phyloP scores from a whole-genome alignment of 2,329 filamentous ascomycete genomes.

The Fusarium virguliforme region DNA sequence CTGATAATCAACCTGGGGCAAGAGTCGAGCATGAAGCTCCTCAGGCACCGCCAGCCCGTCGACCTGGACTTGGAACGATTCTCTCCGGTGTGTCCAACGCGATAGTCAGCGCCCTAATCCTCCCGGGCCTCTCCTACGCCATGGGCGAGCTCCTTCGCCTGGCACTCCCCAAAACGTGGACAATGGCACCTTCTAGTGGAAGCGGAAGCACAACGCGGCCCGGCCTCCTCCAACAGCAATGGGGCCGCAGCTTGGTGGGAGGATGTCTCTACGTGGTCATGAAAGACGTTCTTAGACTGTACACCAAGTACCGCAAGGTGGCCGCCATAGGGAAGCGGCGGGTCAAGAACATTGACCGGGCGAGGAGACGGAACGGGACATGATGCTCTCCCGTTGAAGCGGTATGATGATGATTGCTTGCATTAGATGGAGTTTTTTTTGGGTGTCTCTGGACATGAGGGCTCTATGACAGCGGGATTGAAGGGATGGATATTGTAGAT shows the following conservation, averaged over 20 bases:
- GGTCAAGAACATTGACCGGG: constrained; percentile 67
- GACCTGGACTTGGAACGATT: constrained; percentile 56
- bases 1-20: constrained; percentile 18
- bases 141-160: constrained; percentile 83
- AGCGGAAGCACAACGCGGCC: constrained; percentile 59
- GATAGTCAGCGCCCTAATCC: constrained; percentile 74
- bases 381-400: constrained; percentile 12
- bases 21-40: constrained; percentile 54
- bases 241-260: constrained; percentile 91
- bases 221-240: constrained; percentile 84
- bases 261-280: constrained; percentile 91
- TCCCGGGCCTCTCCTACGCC: constrained; percentile 84
- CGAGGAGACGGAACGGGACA: constrained; percentile 59
- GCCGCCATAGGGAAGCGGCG: constrained; percentile 69
- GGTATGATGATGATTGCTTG: constrained; percentile 20
- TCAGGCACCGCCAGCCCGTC: constrained; percentile 55
- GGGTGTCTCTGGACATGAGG: constrained; percentile 24
- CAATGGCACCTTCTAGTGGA: constrained; percentile 57
- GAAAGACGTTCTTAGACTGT: constrained; percentile 77
- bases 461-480: constrained; percentile 6
- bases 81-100: constrained; percentile 65
- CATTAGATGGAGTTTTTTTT: constrained; percentile 46
- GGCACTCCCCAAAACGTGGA: constrained; percentile 79
- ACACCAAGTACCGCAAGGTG: constrained; percentile 75
- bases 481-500: constrained; percentile 16